A percentile compares a stretch with the other conserved stretches of the same genome.
phyloP scores from a whole-genome alignment of 2,329 filamentous ascomycete genomes.

The Colletotrichum ledebouriae region DNA sequence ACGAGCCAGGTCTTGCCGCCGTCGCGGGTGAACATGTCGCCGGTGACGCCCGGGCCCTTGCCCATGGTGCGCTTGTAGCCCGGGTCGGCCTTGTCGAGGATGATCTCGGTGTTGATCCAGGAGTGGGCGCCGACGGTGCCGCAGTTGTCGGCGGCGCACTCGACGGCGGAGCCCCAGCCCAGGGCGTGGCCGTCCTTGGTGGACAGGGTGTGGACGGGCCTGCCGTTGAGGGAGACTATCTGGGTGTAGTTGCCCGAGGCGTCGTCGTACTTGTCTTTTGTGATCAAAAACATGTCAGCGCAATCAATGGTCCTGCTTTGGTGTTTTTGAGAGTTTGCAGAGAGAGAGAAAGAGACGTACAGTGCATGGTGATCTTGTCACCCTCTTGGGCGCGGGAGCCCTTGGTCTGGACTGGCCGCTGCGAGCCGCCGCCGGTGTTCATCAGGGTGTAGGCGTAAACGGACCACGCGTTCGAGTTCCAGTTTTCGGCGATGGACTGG shows the following conservation, averaged over 20 bases:
- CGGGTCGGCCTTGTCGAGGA: conserved; percentile 37
- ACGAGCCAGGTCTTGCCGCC: conserved; percentile 39
- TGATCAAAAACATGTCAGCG: background rate
- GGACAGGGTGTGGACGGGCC: conserved; percentile 57
- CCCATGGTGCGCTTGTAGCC: conserved; percentile 37
- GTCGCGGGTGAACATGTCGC: conserved; percentile 35
- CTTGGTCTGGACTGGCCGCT: conserved; percentile 35
- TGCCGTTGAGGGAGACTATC: conserved; percentile 38
- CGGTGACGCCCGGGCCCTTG: conserved; percentile 36
- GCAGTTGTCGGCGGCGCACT: conserved; percentile 83
- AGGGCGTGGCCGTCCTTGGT: conserved; percentile 57
- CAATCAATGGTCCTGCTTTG: background rate
- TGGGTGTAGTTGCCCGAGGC: conserved; percentile 38
- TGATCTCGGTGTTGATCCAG: conserved; percentile 40
- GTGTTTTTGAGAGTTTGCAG: too few species aligned
- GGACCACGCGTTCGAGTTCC: conserved; percentile 50
- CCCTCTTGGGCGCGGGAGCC: conserved; percentile 28
- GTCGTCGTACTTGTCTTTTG: conserved; percentile 34
- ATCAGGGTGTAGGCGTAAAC: conserved; percentile 59
- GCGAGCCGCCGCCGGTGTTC: conserved; percentile 47
- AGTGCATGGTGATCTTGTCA: conserved; percentile 41
- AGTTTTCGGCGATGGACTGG: conserved; percentile 60
- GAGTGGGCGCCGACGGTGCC: conserved; percentile 56
- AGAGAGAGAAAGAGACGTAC: background rate
- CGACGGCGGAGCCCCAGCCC: conserved; percentile 61